These are phyloP conservation scores for Pholiota adiposa DNA, from an alignment of 1,284 basidiomycete genomes.

Conservation along the genomic window DNA sequence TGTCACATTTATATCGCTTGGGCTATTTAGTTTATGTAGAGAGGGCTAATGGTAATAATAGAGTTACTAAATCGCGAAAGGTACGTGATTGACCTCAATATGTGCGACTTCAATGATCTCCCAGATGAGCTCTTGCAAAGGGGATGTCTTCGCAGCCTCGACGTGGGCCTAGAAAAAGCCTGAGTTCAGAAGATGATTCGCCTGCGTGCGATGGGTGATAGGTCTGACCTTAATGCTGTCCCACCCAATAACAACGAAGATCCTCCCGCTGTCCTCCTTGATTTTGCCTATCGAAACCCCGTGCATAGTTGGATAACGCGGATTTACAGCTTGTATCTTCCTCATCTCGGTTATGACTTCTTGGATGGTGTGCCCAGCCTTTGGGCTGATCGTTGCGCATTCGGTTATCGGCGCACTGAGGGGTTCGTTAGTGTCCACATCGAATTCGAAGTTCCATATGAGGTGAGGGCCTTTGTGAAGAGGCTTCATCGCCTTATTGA, in stretches of 20 bases:
- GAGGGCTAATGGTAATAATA: too few relatives aligned
- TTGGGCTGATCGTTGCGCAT: constrained; percentile 2
- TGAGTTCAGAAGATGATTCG: neutral
- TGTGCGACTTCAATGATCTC: constrained; percentile 6
- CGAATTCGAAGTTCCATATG: constrained; percentile 4
- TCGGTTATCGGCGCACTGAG: constrained; percentile 10
- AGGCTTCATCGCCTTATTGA: neutral
- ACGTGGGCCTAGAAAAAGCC: neutral
- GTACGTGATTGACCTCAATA: neutral
- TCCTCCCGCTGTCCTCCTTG: neutral
- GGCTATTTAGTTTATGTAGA: neutral
- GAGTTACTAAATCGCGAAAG: neutral
- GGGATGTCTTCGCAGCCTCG: neutral
- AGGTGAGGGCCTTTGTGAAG: neutral
- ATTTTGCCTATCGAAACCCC: constrained; percentile 4
- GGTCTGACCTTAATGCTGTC: constrained; percentile 9
- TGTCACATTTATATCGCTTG: neutral
- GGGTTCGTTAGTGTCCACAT: neutral
- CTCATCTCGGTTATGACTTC: constrained; percentile 1
- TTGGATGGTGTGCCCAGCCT: neutral
- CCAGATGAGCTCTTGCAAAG: constrained; percentile 1
- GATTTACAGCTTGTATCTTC: neutral
- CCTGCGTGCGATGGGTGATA: neutral
- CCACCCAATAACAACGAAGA: constrained; percentile 8
- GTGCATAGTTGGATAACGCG: neutral